Base-by-base conservation (phyloP, 352 stramenopile species). In the Phytophthora boehmeriae region DNA sequence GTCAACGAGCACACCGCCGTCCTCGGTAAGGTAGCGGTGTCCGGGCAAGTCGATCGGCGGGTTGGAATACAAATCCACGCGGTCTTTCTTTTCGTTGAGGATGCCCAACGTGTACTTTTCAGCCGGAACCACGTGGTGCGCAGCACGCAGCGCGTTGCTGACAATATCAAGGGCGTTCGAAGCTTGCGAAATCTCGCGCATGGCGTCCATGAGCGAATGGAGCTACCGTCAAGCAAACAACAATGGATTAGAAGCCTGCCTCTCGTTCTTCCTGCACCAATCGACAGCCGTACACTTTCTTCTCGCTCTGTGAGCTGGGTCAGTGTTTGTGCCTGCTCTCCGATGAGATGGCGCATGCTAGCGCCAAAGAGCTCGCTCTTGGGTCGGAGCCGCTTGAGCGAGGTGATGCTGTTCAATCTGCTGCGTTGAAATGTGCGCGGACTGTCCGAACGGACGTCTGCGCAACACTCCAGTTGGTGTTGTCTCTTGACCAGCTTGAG, bases 61-160 rank as follows among this genome's bases (percentile, higher is more conserved):
- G 23, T 88, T 92, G 3, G 79, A 92, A 51, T 80, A 86, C 19
- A 92, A 52, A 16, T 85, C 75, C 5, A 92, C 63, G 35, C 68
- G 58, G 25, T 86, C 75, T 50, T 84, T 88, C 53, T 86, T 88
- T 27, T 88, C 81, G 38, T 79, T 88, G 14, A 84, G 59, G 10
- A 90, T 75, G 1, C 76, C 81, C 0, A 90, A 50, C 3, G 78
- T 86, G 54, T 85, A 89, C 22, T 78, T 83, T 36, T 88, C 78
- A 8, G 81, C 81, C 1, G 55, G 45, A 13, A 90, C 69, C 14
- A 84, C 71, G 8, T 72, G 73, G 9, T 82, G 75, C 0, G 75
- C 77, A 1, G 77, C 80, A 20, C 76, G 73, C 13, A 91, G 55
- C n/a, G 78, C 75, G n/a, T 70, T 80, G 47, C 59, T 63, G 8